Percentiles rank a stretch among this genome's conserved stretches.
Conservation (phyloP, 805 yeast species). For the Blastobotrys attinorum region DNA sequence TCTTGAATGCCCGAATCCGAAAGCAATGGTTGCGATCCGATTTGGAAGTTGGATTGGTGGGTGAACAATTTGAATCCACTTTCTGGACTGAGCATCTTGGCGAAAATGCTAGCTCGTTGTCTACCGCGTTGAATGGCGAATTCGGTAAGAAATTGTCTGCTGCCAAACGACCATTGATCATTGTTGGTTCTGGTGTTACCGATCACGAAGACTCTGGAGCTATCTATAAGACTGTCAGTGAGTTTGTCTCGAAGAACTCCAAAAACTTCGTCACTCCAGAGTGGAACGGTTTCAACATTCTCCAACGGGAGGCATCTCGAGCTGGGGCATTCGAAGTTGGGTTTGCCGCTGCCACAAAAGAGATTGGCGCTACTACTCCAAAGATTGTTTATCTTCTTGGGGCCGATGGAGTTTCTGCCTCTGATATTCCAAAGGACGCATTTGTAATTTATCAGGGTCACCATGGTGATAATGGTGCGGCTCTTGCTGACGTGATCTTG, state of each 20-base stretch:
- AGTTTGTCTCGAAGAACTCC: constrained; percentile 47
- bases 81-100: constrained; percentile 62
- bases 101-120: constrained; percentile 45
- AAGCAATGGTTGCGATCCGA: constrained; percentile 68
- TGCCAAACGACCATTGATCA: constrained; percentile 69
- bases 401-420: constrained; percentile 68
- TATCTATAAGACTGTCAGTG: constrained; percentile 50
- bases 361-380: constrained; percentile 43
- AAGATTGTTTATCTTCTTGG: constrained; percentile 75
- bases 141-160: constrained; percentile 57
- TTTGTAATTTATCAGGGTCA: constrained; percentile 88
- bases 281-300: constrained; percentile 76
- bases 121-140: constrained; percentile 54
- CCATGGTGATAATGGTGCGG: constrained; percentile 86
- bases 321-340: constrained; percentile 84
- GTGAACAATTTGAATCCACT: constrained; percentile 71
- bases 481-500: constrained; percentile 76
- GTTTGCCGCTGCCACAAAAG: constrained; percentile 47
- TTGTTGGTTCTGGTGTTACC: constrained; percentile 73
- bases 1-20: constrained; percentile 75
- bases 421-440: constrained; percentile 72
- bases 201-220: constrained; percentile 59
- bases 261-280: constrained; percentile 54
- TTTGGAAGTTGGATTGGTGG: constrained; percentile 59
- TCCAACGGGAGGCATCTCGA: constrained; percentile 83